Evolutionary conservation across 1,139 yeast species (phyloP).

Genomic region (Yamadazyma oceani): DNA sequence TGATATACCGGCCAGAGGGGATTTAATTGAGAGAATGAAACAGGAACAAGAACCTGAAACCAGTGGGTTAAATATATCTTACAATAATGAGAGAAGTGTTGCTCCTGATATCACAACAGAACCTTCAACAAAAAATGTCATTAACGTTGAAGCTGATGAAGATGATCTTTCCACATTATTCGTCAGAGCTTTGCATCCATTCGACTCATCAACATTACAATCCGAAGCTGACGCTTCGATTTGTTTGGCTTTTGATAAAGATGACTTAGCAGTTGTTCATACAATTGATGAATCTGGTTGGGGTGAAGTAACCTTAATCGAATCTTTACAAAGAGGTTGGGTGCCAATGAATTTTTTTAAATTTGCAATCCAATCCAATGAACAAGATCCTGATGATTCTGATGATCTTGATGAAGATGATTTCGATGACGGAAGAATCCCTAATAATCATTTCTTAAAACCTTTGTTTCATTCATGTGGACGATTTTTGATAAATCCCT

Average conservation of each 20-base stretch:
- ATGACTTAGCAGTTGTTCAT: constrained; percentile 85
- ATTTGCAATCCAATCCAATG: constrained; percentile 49
- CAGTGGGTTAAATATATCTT: constrained; percentile 12
- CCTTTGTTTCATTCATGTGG: constrained; percentile 74
- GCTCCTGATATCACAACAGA: neutral
- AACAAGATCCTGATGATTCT: constrained; percentile 17
- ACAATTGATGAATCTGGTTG: constrained; percentile 92
- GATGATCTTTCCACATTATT: constrained; percentile 48
- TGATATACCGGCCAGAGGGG: constrained; percentile 35
- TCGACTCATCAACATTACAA: constrained; percentile 68
- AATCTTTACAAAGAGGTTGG: constrained; percentile 85
- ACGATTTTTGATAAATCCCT: constrained; percentile 70
- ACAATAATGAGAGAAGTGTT: neutral
- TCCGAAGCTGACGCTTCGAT: constrained; percentile 69
- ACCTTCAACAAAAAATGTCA: constrained; percentile 1
- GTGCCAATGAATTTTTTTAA: constrained; percentile 90
- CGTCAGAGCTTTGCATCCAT: constrained; percentile 72
- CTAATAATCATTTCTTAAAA: constrained; percentile 49
- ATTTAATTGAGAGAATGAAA: constrained; percentile 23
- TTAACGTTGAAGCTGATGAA: constrained; percentile 19
- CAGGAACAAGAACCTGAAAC: constrained; percentile 6
- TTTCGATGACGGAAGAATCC: constrained; percentile 25
- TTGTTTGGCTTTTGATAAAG: constrained; percentile 78
- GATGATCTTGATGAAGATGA: constrained; percentile 20
- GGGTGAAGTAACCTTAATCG: constrained; percentile 89